Evolutionary conservation across 768 basidiomycete species (phyloP), one percentile per base, ranked within the genome.

Genomic region (Cytidiella melzeri): DNA sequence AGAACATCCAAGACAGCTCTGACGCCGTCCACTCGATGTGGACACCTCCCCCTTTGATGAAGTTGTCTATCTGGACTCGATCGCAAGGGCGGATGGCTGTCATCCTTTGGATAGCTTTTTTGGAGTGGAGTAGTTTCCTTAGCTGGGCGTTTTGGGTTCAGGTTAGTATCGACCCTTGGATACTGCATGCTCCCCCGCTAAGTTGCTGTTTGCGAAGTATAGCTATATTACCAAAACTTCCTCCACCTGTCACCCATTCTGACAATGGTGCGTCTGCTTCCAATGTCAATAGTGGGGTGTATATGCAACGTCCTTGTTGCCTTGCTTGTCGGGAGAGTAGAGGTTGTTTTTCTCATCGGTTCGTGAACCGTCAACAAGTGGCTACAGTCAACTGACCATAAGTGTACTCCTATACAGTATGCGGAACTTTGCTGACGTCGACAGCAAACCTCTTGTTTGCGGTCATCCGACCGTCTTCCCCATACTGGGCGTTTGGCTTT

Each of bases 401-500:
- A 41, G 23, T n/a, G 11, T 30, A 12, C 40, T 20, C 41, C 59
- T 41, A 2, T 61, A 54, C 54, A 75, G 77, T 68, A 0, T 47
- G 66, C 18, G 87, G 89, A 15, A 81, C 83, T 0, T 44, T 75
- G 4, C 61, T 81, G 27, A 88, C 88, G 0, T 71, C 72, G 3
- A 43, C 64, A 6, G 83, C 84, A 0, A 75, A 73, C 51, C 64
- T 89, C 7, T 66, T 89, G 3, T 86, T 89, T 57, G 87, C 87
- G 1, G 54, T 85, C 2, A 84, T 89, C 53, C 55, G 76, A 21
- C 75, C 83, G 0, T 53, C 63, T 0, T 69, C 68, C 5, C 65
- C 80, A 1, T 91, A 82, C 56, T 91, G 88, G 89, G 84, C 83
- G 1, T 84, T 73, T 50, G 81, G 79, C 4, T 91, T 91, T 64